Percentiles rank a stretch among this genome's conserved stretches.
Evolutionary conservation across 2,329 filamentous ascomycete species (phyloP).

Genomic region (Incumbomyces lentus): DNA sequence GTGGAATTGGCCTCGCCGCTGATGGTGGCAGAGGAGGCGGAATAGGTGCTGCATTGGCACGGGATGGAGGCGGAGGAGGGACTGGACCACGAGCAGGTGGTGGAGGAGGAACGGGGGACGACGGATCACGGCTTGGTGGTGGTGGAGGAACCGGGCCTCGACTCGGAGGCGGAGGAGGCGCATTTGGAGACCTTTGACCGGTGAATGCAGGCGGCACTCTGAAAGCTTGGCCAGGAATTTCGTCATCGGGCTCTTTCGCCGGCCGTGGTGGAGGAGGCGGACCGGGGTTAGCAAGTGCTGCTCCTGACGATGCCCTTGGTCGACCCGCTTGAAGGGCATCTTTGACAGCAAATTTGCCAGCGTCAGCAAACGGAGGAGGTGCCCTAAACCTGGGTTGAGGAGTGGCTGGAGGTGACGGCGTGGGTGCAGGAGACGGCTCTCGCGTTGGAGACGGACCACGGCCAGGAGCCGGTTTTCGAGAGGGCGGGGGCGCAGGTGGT

Average conservation of each 20-base stretch:
- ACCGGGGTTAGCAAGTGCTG: conserved; percentile 42
- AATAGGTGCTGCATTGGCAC: conserved; percentile 35
- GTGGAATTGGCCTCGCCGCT: conserved; percentile 29
- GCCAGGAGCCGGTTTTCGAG: conserved; percentile 35
- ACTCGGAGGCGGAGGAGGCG: conserved; percentile 58
- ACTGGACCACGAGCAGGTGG: conserved; percentile 44
- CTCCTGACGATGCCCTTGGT: conserved; percentile 39
- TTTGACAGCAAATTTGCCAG: conserved; percentile 68
- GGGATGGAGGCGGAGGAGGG: conserved; percentile 40
- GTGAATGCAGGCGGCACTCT: conserved; percentile 71
- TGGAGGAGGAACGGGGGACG: conserved; percentile 43
- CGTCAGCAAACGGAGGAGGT: conserved; percentile 79
- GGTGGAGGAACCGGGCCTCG: conserved; percentile 54
- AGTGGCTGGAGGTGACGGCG: conserved; percentile 56
- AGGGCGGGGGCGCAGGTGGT: conserved; percentile 49
- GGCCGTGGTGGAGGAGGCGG: conserved; percentile 60
- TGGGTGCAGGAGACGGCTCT: conserved; percentile 51
- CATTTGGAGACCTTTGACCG: conserved; percentile 51
- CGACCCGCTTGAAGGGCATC: conserved; percentile 38
- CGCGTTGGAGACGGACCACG: conserved; percentile 31
- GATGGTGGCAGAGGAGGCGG: conserved; percentile 31
- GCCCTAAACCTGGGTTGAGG: conserved; percentile 65
- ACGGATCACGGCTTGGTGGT: conserved; percentile 43
- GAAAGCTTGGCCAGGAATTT: conserved; percentile 49
- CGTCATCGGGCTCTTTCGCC: conserved; percentile 61